A percentile compares a stretch with the other conserved stretches of the same genome.
Conservation (phyloP, 202 grass and related monocot species). For the Sporobolus alterniflorus region DNA sequence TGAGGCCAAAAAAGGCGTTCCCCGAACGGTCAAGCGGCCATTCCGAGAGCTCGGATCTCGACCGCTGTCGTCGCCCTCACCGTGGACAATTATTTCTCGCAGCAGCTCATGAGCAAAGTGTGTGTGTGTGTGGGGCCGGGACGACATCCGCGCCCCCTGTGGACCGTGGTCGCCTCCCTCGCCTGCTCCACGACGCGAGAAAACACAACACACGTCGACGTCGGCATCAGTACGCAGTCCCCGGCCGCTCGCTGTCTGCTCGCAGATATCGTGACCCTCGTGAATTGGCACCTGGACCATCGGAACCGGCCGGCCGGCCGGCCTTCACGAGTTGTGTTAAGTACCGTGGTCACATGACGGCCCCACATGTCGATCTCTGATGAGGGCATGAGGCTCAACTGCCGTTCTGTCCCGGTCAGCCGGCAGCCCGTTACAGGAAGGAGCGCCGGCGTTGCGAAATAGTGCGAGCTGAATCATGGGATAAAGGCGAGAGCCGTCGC, state of each 20-base stretch:
- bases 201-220: background rate
- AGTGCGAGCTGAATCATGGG: background rate
- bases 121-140: conserved; percentile 22
- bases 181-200: background rate
- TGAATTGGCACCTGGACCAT: background rate
- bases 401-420: background rate
- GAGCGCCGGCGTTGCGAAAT: background rate
- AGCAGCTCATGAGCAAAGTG: conserved; percentile 15
- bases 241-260: background rate
- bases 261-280: background rate
- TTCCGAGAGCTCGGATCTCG: conserved; percentile 65
- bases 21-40: conserved; percentile 39
- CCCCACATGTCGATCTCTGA: background rate
- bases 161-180: background rate
- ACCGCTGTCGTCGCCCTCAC: background rate
- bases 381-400: background rate
- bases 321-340: conserved; percentile 3
- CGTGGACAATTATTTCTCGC: conserved; percentile 11
- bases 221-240: background rate
- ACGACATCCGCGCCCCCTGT: background rate
- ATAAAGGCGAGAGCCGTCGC: background rate
- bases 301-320: background rate
- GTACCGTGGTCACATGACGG: background rate
- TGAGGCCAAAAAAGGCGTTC: conserved; percentile 20
- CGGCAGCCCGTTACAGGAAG: background rate